Percentiles rank a stretch among this genome's conserved stretches.
These are phyloP conservation scores for Knufia fluminis DNA, from an alignment of 2,329 filamentous ascomycete genomes.

Conservation along the genomic window DNA sequence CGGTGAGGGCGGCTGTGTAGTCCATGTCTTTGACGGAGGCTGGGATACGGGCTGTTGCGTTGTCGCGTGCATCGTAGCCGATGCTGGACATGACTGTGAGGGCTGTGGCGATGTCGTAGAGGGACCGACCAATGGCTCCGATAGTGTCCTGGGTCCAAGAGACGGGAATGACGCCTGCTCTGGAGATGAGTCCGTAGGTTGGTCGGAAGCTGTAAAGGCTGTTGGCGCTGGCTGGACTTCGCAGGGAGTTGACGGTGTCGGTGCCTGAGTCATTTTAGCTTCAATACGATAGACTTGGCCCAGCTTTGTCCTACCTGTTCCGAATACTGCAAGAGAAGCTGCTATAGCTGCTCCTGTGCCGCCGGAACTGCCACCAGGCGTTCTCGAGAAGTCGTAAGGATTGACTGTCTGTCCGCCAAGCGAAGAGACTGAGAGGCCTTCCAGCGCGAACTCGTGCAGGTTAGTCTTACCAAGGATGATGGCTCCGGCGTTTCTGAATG, in stretches of 20 bases:
- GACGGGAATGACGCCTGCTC: constrained; percentile 80
- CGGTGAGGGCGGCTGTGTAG: constrained; percentile 37
- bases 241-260: constrained; percentile 83
- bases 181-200: constrained; percentile 79
- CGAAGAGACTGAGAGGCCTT: constrained; percentile 54
- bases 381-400: constrained; percentile 56
- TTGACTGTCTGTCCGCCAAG: constrained; percentile 57
- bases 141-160: constrained; percentile 90
- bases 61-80: constrained; percentile 44
- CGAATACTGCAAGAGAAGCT: constrained; percentile 48
- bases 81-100: constrained; percentile 46
- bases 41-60: constrained; percentile 41
- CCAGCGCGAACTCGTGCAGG: constrained; percentile 55
- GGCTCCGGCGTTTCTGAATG: constrained; percentile 43
- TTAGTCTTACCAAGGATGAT: constrained; percentile 54
- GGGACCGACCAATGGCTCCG: constrained; percentile 54
- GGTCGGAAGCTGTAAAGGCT: constrained; percentile 84
- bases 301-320: constrained; percentile 41
- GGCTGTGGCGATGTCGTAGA: constrained; percentile 43
- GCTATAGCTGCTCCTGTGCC: constrained; percentile 54
- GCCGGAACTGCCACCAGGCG: constrained; percentile 55
- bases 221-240: constrained; percentile 79
- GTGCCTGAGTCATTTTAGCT: constrained; percentile 48
- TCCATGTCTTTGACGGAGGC: constrained; percentile 33
- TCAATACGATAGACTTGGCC: background rate